Conservation (phyloP, 2,329 filamentous ascomycete species). For the Tolypocladium ovalisporum region DNA sequence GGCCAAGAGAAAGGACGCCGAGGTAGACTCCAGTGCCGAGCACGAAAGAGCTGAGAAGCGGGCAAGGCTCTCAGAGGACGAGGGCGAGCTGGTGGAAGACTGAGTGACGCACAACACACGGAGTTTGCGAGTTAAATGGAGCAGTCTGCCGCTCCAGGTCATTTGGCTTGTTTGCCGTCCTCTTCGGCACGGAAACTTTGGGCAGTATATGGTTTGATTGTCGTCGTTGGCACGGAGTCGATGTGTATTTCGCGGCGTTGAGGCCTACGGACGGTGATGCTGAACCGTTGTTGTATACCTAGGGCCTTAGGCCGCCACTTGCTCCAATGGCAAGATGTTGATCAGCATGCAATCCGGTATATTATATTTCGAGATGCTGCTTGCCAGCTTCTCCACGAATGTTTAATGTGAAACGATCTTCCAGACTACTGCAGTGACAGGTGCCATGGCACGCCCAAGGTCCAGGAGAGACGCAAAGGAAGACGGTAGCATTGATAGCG, state of each 20-base stretch:
- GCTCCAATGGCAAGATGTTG: background rate
- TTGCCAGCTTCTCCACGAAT: background rate
- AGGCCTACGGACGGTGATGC: background rate
- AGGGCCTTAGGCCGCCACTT: background rate
- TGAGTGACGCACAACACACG: conserved; percentile 2
- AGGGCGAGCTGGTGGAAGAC: conserved; percentile 34
- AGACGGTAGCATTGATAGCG: background rate
- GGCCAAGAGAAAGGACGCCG: conserved; percentile 30
- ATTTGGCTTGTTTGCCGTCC: background rate
- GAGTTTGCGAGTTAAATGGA: background rate
- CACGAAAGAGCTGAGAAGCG: conserved; percentile 30
- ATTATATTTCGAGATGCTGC: background rate
- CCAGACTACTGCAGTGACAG: background rate
- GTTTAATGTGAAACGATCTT: background rate
- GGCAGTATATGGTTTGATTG: background rate
- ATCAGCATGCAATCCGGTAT: background rate
- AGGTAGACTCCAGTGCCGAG: conserved; percentile 17
- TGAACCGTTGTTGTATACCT: background rate
- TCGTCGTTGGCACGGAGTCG: background rate
- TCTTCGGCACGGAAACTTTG: background rate
- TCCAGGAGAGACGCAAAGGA: background rate
- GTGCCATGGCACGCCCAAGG: background rate
- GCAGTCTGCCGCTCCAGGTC: background rate
- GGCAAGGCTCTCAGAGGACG: conserved; percentile 34
- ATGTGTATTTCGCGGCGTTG: background rate